phyloP scores from a whole-genome alignment of 352 stramenopile genomes.

The Globisporangium middletonii region DNA sequence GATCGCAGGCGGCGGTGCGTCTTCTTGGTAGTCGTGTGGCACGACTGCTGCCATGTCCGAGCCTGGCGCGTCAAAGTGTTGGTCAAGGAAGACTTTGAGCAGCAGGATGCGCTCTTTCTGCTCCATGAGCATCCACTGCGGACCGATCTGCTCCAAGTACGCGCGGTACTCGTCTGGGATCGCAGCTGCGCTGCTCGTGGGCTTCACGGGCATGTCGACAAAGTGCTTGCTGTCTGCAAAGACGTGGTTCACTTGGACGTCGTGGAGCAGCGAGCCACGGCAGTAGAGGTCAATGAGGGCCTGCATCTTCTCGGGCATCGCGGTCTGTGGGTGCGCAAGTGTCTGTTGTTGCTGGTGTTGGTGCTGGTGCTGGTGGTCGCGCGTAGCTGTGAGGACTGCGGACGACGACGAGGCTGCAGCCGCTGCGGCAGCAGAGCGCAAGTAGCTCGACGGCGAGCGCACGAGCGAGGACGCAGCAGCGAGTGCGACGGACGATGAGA shows the following conservation, averaged over 20 bases:
- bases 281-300: constrained; percentile 33
- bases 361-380: too few species aligned
- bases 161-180: constrained; percentile 22
- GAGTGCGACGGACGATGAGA: constrained; percentile 5
- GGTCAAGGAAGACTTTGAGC: constrained; percentile 46
- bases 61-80: constrained; percentile 58
- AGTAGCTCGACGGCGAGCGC: constrained; percentile 4
- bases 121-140: constrained; percentile 14
- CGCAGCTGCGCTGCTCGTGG: constrained; percentile 19
- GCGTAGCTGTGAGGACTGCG: not conserved
- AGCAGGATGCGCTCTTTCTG: constrained; percentile 18
- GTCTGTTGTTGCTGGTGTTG: not conserved
- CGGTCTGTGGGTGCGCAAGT: not conserved
- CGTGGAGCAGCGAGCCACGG: constrained; percentile 41
- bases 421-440: constrained; percentile 1
- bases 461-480: constrained; percentile 1
- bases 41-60: constrained; percentile 33
- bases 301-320: constrained; percentile 1
- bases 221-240: constrained; percentile 88
- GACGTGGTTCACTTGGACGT: constrained; percentile 54
- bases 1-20: constrained; percentile 21
- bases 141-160: constrained; percentile 23
- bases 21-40: constrained; percentile 37
- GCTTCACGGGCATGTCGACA: constrained; percentile 85
- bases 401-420: not conserved